Percentiles rank a stretch among this genome's conserved stretches.
Evolutionary conservation across 1,284 basidiomycete species (phyloP).

Genomic region (Ceratobasidium sp.): DNA sequence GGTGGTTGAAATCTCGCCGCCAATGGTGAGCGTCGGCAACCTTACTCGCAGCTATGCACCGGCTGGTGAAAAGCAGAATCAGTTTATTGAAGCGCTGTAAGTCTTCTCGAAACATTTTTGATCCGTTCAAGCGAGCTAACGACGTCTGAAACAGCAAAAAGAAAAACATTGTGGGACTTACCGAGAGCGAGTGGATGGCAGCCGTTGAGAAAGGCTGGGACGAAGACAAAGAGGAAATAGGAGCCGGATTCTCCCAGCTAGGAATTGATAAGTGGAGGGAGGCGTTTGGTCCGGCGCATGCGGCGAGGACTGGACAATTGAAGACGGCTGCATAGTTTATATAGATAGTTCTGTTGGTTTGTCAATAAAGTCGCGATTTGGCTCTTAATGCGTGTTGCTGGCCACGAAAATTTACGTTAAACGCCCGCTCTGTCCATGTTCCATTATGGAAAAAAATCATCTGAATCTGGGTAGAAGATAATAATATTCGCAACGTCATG

Average conservation of each 20-base stretch:
- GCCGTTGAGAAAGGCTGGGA: slow-evolving; percentile 21
- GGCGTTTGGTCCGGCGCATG: slow-evolving; percentile 5
- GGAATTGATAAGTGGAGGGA: slow-evolving; percentile 19
- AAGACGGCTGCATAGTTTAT: not conserved
- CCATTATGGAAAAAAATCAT: too few relatives aligned
- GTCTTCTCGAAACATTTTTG: not conserved
- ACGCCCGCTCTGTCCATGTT: too few relatives aligned
- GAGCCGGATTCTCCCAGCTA: slow-evolving; percentile 1
- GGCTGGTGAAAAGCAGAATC: not conserved
- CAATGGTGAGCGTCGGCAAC: slow-evolving; percentile 46
- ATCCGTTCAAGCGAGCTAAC: not conserved
- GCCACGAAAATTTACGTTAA: too few relatives aligned
- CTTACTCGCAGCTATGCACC: not conserved
- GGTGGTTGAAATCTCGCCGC: slow-evolving; percentile 49
- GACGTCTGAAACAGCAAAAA: not conserved
- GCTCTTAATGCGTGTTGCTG: too few relatives aligned
- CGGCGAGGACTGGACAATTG: not conserved
- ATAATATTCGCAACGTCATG: too few relatives aligned
- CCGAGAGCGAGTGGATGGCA: slow-evolving; percentile 11
- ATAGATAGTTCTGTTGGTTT: too few relatives aligned
- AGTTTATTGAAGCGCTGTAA: not conserved
- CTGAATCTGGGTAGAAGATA: too few relatives aligned
- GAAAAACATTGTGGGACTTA: not conserved
- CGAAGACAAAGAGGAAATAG: slow-evolving; percentile 24
- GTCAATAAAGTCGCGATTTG: too few relatives aligned